These are phyloP conservation scores for Corylus americana DNA, from an alignment of 306 rosid species.

Conservation along the genomic window DNA sequence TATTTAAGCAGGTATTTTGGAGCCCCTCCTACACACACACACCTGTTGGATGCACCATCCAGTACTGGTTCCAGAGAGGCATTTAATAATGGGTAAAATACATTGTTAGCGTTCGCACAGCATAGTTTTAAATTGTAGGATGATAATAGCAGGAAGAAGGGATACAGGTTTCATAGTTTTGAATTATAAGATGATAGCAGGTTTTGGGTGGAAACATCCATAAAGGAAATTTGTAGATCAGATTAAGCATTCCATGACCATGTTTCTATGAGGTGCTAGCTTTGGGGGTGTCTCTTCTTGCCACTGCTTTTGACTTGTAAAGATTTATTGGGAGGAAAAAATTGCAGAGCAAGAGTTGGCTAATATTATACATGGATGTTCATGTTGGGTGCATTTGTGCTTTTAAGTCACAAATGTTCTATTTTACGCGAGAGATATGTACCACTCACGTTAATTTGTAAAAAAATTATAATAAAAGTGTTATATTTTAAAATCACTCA, in stretches of 20 bases:
- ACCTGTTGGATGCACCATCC: too few relatives aligned
- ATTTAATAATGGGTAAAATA: too few relatives aligned
- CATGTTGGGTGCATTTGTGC: too few relatives aligned
- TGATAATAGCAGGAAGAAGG: neutral
- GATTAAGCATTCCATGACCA: neutral
- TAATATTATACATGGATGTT: neutral
- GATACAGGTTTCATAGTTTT: too few relatives aligned
- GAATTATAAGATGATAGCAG: neutral
- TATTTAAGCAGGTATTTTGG: too few relatives aligned
- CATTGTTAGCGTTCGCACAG: constrained; percentile 10
- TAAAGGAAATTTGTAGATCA: constrained; percentile 28
- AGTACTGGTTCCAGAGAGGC: too few relatives aligned
- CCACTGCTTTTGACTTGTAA: constrained; percentile 28
- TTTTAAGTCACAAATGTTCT: too few relatives aligned
- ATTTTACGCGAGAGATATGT: too few relatives aligned
- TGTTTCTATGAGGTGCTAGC: constrained; percentile 16
- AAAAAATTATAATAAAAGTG: too few relatives aligned
- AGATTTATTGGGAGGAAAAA: neutral
- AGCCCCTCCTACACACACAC: too few relatives aligned
- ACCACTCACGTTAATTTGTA: too few relatives aligned
- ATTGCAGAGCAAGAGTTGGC: neutral
- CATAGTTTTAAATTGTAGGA: constrained; percentile 1
- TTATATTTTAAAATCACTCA: too few relatives aligned
- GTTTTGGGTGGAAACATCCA: constrained; percentile 17
- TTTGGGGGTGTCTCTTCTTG: constrained; percentile 1